phyloP scores from a whole-genome alignment of 2,329 filamentous ascomycete genomes.

The Colletotrichum endophyticum region DNA sequence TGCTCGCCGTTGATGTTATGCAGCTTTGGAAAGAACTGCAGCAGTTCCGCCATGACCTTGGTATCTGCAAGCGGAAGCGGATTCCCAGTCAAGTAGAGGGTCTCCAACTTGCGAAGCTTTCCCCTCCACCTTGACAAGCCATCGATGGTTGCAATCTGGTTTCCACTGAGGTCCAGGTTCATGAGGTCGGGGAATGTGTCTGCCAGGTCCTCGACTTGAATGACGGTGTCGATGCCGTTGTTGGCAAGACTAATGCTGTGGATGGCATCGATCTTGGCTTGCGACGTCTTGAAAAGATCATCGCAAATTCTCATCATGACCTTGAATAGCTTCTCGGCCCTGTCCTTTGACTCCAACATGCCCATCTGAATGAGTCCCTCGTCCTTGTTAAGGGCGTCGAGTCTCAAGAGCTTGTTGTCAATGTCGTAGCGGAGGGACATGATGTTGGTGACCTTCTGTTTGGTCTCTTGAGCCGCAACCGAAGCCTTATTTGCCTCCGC shows the following conservation, averaged over 20 bases:
- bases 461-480: slow-evolving; percentile 63
- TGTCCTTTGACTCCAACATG: slow-evolving; percentile 74
- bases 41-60: slow-evolving; percentile 70
- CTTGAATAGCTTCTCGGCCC: slow-evolving; percentile 86
- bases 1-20: slow-evolving; percentile 76
- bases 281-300: slow-evolving; percentile 71
- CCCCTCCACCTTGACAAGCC: slow-evolving; percentile 77
- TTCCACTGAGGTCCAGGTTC: slow-evolving; percentile 88
- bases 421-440: slow-evolving; percentile 77
- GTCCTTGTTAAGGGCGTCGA: slow-evolving; percentile 80
- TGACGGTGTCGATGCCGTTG: slow-evolving; percentile 78
- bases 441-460: slow-evolving; percentile 71
- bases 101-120: slow-evolving; percentile 80
- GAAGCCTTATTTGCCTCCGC: slow-evolving; percentile 54
- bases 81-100: slow-evolving; percentile 79
- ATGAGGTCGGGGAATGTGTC: slow-evolving; percentile 83
- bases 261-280: slow-evolving; percentile 79
- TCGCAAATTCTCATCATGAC: slow-evolving; percentile 90
- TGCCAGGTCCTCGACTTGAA: slow-evolving; percentile 75
- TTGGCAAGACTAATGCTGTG: slow-evolving; percentile 81
- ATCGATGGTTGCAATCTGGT: slow-evolving; percentile 73
- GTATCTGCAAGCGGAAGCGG: slow-evolving; percentile 68
- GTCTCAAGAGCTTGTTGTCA: slow-evolving; percentile 76
- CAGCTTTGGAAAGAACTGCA: slow-evolving; percentile 84
- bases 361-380: slow-evolving; percentile 73